phyloP scores from a whole-genome alignment of 2,329 filamentous ascomycete genomes.

The Fusarium sp. region DNA sequence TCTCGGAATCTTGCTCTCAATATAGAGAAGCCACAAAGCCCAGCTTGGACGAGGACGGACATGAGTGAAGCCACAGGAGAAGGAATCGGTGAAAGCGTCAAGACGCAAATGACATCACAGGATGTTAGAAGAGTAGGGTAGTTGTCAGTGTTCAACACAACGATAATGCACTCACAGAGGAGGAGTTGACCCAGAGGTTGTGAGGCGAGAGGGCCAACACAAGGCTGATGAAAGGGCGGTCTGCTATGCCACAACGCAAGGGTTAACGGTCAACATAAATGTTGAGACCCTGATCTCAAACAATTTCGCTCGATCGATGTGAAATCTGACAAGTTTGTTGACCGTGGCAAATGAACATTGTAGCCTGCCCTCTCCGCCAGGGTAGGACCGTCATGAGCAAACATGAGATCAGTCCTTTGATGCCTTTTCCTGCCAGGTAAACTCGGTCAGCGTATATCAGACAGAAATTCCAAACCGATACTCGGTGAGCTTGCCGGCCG shows the following conservation, averaged over 20 bases:
- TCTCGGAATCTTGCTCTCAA: not conserved
- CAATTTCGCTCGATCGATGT: not conserved
- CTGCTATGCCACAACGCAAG: not conserved
- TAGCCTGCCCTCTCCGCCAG: not conserved
- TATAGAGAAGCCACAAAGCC: slow-evolving; percentile 4
- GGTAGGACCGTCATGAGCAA: not conserved
- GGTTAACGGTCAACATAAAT: not conserved
- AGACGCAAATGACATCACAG: slow-evolving; percentile 10
- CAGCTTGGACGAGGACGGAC: slow-evolving; percentile 3
- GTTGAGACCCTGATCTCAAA: not conserved
- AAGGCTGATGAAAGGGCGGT: not conserved
- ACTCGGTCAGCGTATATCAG: not conserved
- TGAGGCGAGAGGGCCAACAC: not conserved
- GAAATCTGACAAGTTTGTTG: not conserved
- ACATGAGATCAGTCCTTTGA: not conserved
- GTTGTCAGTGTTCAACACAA: not conserved
- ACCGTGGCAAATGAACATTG: not conserved
- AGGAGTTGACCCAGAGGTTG: not conserved
- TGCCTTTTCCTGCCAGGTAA: not conserved
- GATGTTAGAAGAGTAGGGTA: not conserved
- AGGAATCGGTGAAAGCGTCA: slow-evolving; percentile 13
- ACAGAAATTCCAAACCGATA: not conserved
- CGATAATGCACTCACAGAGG: not conserved
- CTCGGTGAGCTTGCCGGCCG: not conserved
- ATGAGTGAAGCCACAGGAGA: slow-evolving; percentile 19